Conservation (phyloP, 352 stramenopile genomes). For the Globisporangium takayamanum region DNA sequence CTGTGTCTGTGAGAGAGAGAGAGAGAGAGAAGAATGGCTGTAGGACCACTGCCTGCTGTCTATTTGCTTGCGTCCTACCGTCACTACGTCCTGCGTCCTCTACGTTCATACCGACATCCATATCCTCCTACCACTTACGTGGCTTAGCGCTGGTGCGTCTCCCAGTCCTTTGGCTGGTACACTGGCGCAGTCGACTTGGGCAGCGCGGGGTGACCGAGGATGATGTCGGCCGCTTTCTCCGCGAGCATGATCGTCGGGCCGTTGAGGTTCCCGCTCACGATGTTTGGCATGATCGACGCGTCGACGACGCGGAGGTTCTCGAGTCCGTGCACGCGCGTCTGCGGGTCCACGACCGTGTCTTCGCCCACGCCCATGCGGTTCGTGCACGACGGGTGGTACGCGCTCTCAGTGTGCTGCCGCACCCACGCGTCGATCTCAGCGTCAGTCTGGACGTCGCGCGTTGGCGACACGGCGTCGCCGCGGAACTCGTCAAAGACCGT, state of each 20-base stretch:
- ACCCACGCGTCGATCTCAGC: constrained; percentile 83
- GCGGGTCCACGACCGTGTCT: constrained; percentile 87
- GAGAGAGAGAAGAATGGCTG: not conserved
- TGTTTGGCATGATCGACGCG: constrained; percentile 92
- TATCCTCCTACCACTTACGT: not conserved
- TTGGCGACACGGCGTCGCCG: constrained; percentile 69
- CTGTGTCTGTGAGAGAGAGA: not conserved
- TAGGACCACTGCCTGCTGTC: not conserved
- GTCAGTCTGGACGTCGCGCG: constrained; percentile 50
- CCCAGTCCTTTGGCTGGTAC: constrained; percentile 68
- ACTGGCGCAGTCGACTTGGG: constrained; percentile 68
- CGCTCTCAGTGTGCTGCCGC: constrained; percentile 75
- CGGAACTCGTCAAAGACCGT: constrained; percentile 81
- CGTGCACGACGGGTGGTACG: constrained; percentile 88
- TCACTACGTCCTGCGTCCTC: not conserved
- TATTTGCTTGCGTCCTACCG: not conserved
- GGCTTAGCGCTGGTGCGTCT: constrained; percentile 59
- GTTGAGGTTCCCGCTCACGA: constrained; percentile 93
- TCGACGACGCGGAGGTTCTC: constrained; percentile 88
- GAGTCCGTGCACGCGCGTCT: constrained; percentile 81
- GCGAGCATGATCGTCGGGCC: constrained; percentile 91
- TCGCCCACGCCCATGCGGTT: constrained; percentile 82
- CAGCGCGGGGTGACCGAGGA: constrained; percentile 67
- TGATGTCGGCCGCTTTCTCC: constrained; percentile 92
- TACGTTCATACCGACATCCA: not conserved